phyloP scores from a whole-genome alignment of 495 filamentous ascomycete species.

The Trichoderma virens region DNA sequence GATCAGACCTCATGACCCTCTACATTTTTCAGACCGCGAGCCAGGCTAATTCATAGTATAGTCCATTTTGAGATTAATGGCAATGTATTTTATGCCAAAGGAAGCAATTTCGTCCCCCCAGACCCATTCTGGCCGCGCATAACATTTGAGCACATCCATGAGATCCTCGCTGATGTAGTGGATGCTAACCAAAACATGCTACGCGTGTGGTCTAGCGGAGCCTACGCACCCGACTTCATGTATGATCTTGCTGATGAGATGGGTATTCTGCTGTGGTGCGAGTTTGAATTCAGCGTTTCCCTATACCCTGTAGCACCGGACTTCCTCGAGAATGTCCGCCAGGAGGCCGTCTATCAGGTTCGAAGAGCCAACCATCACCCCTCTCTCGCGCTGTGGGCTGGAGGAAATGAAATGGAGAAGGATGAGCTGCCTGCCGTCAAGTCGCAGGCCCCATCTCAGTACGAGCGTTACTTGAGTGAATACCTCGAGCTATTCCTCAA shows the following conservation, averaged over 20 bases:
- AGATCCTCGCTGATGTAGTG: constrained; percentile 48
- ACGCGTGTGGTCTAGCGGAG: constrained; percentile 57
- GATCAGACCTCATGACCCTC: neutral
- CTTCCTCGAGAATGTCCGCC: constrained; percentile 51
- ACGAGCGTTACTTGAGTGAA: constrained; percentile 40
- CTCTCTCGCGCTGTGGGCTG: constrained; percentile 59
- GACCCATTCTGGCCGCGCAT: constrained; percentile 62
- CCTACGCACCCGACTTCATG: constrained; percentile 59
- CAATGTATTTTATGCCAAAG: constrained; percentile 60
- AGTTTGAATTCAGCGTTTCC: constrained; percentile 59
- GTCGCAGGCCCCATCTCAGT: constrained; percentile 32
- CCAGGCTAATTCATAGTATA: neutral
- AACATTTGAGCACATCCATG: constrained; percentile 43
- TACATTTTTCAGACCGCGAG: neutral
- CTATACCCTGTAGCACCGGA: constrained; percentile 50
- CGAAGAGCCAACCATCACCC: constrained; percentile 60
- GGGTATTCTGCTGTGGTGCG: constrained; percentile 60
- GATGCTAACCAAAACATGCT: constrained; percentile 64
- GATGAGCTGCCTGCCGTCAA: constrained; percentile 44
- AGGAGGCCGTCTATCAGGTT: constrained; percentile 56
- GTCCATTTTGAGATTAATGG: constrained; percentile 61
- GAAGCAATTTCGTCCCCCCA: constrained; percentile 59
- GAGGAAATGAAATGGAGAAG: constrained; percentile 58
- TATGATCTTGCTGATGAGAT: constrained; percentile 61
- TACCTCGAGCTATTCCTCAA: constrained; percentile 58